A percentile compares a stretch with the other conserved stretches of the same genome.
phyloP scores from a whole-genome alignment of 2,329 filamentous ascomycete genomes.

The Pyrenophora seminiperda region DNA sequence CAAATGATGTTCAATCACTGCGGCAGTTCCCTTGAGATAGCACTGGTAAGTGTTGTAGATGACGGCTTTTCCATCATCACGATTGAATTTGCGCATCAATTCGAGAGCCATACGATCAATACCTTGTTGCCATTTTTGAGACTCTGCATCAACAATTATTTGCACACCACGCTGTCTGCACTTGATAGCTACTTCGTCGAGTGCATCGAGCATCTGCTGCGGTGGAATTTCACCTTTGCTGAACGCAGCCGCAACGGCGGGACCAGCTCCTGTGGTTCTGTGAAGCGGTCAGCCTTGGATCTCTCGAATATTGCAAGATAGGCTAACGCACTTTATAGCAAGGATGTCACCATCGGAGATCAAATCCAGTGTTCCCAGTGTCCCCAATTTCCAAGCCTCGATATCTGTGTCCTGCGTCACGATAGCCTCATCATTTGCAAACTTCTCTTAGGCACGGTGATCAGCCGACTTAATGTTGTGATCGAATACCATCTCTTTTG shows the following conservation, averaged over 20 bases:
- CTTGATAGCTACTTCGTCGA: conserved; percentile 49
- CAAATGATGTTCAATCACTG: conserved; percentile 53
- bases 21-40: conserved; percentile 58
- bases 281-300: conserved; percentile 14
- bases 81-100: conserved; percentile 59
- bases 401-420: conserved; percentile 39
- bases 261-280: conserved; percentile 54
- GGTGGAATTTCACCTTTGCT: conserved; percentile 44
- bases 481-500: conserved; percentile 65
- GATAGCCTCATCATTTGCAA: conserved; percentile 2
- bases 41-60: conserved; percentile 71
- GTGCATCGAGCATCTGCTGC: conserved; percentile 51
- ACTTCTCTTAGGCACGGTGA: conserved; percentile 20
- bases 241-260: conserved; percentile 49
- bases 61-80: conserved; percentile 53
- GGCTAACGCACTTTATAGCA: conserved; percentile 34
- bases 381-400: conserved; percentile 41
- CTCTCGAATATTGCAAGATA: too few species aligned
- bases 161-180: conserved; percentile 49
- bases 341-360: conserved; percentile 41
- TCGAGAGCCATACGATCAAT: conserved; percentile 62
- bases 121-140: conserved; percentile 52
- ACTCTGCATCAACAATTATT: conserved; percentile 57
- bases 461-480: conserved; percentile 35
- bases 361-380: conserved; percentile 36